Evolutionary conservation across 1,139 yeast species (phyloP), one percentile per base, ranked within the genome.

Genomic region (Casaregolazyma suthepensis): DNA sequence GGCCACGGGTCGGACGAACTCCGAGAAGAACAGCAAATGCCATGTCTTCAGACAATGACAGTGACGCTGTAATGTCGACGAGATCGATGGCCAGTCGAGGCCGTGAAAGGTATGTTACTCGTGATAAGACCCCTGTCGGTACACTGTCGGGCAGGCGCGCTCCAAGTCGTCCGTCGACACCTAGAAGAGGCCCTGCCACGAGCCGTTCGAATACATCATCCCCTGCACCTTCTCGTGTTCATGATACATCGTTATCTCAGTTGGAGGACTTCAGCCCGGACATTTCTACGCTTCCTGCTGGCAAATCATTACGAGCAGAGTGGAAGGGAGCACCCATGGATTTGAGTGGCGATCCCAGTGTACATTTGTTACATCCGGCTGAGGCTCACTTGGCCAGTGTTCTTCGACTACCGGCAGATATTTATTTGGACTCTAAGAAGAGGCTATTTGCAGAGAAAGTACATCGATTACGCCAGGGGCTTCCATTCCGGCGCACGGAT

Each of bases 281-380:
- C 0, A 55, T 75, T 22, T 66, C 76, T 1, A 77, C 87, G 0
- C 75, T 93, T 56, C 90, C 95, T 35, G 73, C 79, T 20, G 83
- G 82, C 63, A 83, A 85, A 70, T 81, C 90, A 61, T 76, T 93
- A 63, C 85, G 85, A 66, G 87, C 95, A 48, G 98, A 91, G 67
- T 93, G 99, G 99, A 91, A 91, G 73, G 98, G 98, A 10, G 95
- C 90, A 63, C 96, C 97, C 45, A 89, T 93, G 96, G 95, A 88
- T 69, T 77, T 93, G 57, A 76, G 85, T 13, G 66, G 71, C 43
- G 98, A 93, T 70, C 95, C 96, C 23, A 77, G 87, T 61, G 70
- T 78, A 52, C 73, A 74, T 50, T 78, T 83, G 62, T 75, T 93
- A 60, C 97, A 91, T 68, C 96, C 97, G 0, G 96, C 96, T 1